phyloP scores from a whole-genome alignment of 2,329 filamentous ascomycete genomes.

The Fusarium sp. region DNA sequence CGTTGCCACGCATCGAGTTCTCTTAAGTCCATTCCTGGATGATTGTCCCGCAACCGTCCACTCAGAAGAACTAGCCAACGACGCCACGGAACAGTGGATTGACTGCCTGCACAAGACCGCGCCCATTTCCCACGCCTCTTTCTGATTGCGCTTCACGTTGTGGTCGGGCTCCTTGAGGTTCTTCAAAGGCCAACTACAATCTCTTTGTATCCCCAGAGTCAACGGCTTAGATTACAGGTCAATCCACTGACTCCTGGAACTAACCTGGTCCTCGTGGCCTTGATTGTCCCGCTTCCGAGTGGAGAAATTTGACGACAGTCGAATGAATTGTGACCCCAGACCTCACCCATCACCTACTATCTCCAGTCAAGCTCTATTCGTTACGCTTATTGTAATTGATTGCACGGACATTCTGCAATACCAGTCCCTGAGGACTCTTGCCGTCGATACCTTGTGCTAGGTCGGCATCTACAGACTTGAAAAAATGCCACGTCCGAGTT shows the following conservation, averaged over 20 bases:
- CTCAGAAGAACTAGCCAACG: conserved; percentile 24
- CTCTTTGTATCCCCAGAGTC: conserved; percentile 1
- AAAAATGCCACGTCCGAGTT: conserved; percentile 56
- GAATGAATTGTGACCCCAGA: conserved; percentile 31
- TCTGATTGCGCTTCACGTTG: conserved; percentile 16
- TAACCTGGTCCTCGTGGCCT: conserved; percentile 28
- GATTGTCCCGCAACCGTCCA: conserved; percentile 36
- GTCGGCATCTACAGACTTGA: neutral
- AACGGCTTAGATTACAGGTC: neutral
- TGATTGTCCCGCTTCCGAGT: conserved; percentile 31
- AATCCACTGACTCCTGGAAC: conserved; percentile 18
- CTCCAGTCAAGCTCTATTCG: conserved; percentile 11
- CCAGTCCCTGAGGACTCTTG: neutral
- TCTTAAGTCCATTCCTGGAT: conserved; percentile 22
- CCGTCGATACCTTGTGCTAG: neutral
- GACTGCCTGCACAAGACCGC: conserved; percentile 22
- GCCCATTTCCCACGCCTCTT: conserved; percentile 25
- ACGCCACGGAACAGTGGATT: conserved; percentile 29
- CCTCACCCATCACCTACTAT: conserved; percentile 17
- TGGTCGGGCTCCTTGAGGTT: neutral
- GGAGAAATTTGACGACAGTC: conserved; percentile 40
- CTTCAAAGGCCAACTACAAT: neutral
- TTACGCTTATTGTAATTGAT: neutral
- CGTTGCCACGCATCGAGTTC: conserved; percentile 15
- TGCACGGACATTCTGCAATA: neutral